Base-by-base conservation (phyloP, 2,329 filamentous ascomycete genomes). In the Cladophialophora chaetospira region DNA sequence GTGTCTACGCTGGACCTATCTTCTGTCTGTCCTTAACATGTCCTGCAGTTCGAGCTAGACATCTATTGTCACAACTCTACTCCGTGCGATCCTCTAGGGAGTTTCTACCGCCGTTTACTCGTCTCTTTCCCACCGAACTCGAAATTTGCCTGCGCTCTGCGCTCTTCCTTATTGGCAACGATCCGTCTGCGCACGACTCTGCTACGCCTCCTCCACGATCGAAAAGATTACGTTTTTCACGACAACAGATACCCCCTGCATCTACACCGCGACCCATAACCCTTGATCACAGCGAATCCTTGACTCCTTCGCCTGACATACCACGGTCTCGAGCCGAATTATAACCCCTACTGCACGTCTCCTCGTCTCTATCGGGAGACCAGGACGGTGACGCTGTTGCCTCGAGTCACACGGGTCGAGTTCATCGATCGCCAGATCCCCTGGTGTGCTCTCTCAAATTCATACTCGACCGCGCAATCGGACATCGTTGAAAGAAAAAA, bases 21-120 rank as follows among this genome's bases (percentile, higher is more conserved):
- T 19, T 25, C 45, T 25, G 53, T 54, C 53, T 51, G 43, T 60
- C 53, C 28, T 56, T 60, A 60, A 53, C 40, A 60, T 60, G 57
- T 44, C 60, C 49, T 31, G 55, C 42, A 40, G 47, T 15, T 45
- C 31, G 36, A 53, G 47, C 45, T 59, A 51, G 53, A 54, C 60
- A 35, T 53, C 48, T 28, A 26, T 43, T 53, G 46, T 56, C 40
- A 48, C 44, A 35, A 38, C 49, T 55, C 42, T 49, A 25, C 40
- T 23, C 8, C 35, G 33, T 26, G 28, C 17, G 42, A 42, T 44
- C 31, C 42, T 15, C 26, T 29, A n/a, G 36, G 46, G n/a, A n/a
- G n/a, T n/a, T n/a, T n/a, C n/a, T n/a, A n/a, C n/a, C n/a, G n/a
- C n/a, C n/a, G n/a, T 47, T 47, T 23, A 47, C 44, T 47, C 44